Percentiles rank a stretch among this genome's conserved stretches.
These are phyloP conservation scores for Nicotiana obtusifolia DNA, from an alignment of 257 asterid species.

Conservation along the genomic window DNA sequence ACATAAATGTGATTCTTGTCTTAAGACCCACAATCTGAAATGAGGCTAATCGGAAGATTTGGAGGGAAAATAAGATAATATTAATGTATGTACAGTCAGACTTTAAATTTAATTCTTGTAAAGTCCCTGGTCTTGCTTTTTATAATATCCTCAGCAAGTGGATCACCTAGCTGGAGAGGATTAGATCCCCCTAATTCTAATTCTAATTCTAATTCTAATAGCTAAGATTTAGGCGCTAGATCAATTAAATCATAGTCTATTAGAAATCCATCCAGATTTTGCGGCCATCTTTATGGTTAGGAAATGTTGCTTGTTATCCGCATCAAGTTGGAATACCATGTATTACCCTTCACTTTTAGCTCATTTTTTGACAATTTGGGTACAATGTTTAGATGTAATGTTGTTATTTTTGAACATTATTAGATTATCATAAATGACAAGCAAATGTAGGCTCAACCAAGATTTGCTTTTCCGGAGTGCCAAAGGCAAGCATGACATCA, in stretches of 20 bases:
- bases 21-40: constrained; percentile 18
- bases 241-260: constrained; percentile 20
- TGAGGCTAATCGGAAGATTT: constrained; percentile 7
- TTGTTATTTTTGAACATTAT: not conserved
- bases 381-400: not conserved
- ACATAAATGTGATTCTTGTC: constrained; percentile 29
- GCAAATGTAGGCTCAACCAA: too few species aligned
- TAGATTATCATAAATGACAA: not conserved
- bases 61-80: constrained; percentile 4
- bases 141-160: constrained; percentile 36
- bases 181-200: constrained; percentile 46
- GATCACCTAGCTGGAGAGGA: constrained; percentile 50
- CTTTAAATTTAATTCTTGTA: constrained; percentile 24
- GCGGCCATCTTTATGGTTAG: not conserved
- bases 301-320: not conserved
- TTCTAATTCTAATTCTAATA: constrained; percentile 25
- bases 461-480: too few species aligned
- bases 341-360: not conserved
- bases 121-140: constrained; percentile 42
- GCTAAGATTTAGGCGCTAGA: constrained; percentile 37
- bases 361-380: not conserved
- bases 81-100: constrained; percentile 4
- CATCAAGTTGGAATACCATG: not conserved
- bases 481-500: not conserved
- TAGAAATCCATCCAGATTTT: not conserved